These are phyloP conservation scores for Kluyveromyces marxianus DNA, from an alignment of 1,139 yeast genomes.

Conservation along the genomic window DNA sequence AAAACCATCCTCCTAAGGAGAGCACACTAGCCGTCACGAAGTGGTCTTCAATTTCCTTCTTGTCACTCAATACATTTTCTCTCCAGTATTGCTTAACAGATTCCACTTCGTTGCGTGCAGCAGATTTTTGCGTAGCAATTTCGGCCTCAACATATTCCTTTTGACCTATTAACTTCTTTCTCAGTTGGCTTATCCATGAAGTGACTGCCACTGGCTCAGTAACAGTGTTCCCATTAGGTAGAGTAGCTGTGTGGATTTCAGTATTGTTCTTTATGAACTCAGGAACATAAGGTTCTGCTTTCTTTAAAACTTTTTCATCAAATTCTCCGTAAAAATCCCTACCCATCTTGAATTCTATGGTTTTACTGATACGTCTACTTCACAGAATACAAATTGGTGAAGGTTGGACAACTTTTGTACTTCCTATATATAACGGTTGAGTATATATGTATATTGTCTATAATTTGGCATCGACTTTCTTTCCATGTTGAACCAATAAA, in stretches of 20 bases:
- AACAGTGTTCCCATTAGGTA: constrained; percentile 24
- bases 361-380: not conserved
- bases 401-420: not conserved
- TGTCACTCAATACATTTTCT: constrained; percentile 18
- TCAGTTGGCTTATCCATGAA: constrained; percentile 12
- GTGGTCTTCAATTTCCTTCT: constrained; percentile 15
- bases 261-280: constrained; percentile 9
- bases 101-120: constrained; percentile 12
- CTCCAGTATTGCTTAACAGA: constrained; percentile 14
- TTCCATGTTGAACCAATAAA: not conserved
- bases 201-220: constrained; percentile 17
- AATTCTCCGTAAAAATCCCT: constrained; percentile 12
- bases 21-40: constrained; percentile 20
- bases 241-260: constrained; percentile 10
- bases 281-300: constrained; percentile 14
- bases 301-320: constrained; percentile 4
- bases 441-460: too few species aligned
- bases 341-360: constrained; percentile 7
- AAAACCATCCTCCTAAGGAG: constrained; percentile 21
- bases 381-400: too few species aligned
- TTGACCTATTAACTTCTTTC: constrained; percentile 12
- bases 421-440: not conserved
- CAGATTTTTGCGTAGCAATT: constrained; percentile 13
- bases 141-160: constrained; percentile 11
- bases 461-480: too few species aligned